These are phyloP conservation scores for Puccinia polysora DNA, from an alignment of 1,284 basidiomycete species.

Conservation along the genomic window DNA sequence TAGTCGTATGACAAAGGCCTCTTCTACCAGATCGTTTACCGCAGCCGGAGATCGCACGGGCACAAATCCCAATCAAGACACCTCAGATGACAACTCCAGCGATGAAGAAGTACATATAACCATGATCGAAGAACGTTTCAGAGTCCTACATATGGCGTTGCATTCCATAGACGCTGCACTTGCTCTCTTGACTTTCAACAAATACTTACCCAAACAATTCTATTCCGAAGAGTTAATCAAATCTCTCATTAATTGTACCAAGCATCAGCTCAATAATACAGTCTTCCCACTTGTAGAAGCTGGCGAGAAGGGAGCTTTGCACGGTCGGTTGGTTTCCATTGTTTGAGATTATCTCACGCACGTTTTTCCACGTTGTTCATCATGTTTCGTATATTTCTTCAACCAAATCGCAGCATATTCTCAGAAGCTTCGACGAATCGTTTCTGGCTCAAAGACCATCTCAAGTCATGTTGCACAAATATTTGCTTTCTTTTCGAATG, in stretches of 20 bases:
- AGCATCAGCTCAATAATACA: conserved; percentile 71
- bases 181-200: conserved; percentile 11
- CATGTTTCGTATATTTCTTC: background rate
- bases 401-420: conserved; percentile 20
- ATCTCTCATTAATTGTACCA: conserved; percentile 62
- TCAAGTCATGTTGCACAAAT: conserved; percentile 21
- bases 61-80: background rate
- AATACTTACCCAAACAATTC: conserved; percentile 57
- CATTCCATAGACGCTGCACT: conserved; percentile 29
- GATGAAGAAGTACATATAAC: conserved; percentile 7
- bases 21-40: background rate
- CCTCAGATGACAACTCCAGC: background rate
- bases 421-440: conserved; percentile 13
- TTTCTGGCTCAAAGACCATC: conserved; percentile 14
- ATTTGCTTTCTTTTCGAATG: conserved; percentile 31
- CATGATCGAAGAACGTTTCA: conserved; percentile 27
- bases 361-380: conserved; percentile 14
- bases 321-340: conserved; percentile 27
- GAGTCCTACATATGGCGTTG: conserved; percentile 14
- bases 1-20: background rate
- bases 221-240: conserved; percentile 92
- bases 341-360: background rate
- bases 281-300: conserved; percentile 79
- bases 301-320: conserved; percentile 21
- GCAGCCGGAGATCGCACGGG: background rate